Evolutionary conservation across 352 stramenopile genomes (phyloP), one percentile per base, ranked within the genome.

Genomic region (Thalassiosira oceanica): DNA sequence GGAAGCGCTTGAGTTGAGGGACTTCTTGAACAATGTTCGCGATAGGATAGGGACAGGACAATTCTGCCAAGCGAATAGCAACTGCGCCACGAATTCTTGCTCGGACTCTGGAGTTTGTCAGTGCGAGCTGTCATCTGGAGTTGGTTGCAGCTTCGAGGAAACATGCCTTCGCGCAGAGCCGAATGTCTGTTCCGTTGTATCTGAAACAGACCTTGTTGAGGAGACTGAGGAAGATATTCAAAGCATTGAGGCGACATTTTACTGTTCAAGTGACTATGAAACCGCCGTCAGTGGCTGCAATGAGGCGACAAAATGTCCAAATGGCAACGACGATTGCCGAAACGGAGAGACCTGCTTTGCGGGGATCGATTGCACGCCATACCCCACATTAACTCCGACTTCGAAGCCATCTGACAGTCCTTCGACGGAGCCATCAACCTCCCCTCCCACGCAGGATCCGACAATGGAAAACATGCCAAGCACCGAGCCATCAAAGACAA

Each of bases 11-110:
- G 24, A 36, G 13, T 15, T 73, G 8, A 20, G 8, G 0, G 15
- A 56, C 0, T 73, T 44, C 18, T 23, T 73, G 1, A 63, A 73
- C n/a, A 65, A 65, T 26, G 62, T 51, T 20, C 52, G 62, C 16
- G 11, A 7, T 11, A 44, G 11, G 27, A 18, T 63, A 6, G 62
- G 62, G 6, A 61, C 45, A 15, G 48, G 46, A 4, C 62, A 73
- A 33, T 0, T 24, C 13, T 73, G 62, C 8, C 20, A 13, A 0
- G 27, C 35, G 36, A 46, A 58, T 46, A 21, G 10, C 16, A 8
- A 61, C 16, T 73, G 62, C 20, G 62, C 62, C 6, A 65, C 62
- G 15, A 45, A 23, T 27, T 57, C 53, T 20, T 73, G 62, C 28
- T 18, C 35, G 27, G 20, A 10, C 3, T 42, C 63, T 26, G 26